Conservation (phyloP, 2,329 filamentous ascomycete genomes). For the Fonsecaea pedrosoi region DNA sequence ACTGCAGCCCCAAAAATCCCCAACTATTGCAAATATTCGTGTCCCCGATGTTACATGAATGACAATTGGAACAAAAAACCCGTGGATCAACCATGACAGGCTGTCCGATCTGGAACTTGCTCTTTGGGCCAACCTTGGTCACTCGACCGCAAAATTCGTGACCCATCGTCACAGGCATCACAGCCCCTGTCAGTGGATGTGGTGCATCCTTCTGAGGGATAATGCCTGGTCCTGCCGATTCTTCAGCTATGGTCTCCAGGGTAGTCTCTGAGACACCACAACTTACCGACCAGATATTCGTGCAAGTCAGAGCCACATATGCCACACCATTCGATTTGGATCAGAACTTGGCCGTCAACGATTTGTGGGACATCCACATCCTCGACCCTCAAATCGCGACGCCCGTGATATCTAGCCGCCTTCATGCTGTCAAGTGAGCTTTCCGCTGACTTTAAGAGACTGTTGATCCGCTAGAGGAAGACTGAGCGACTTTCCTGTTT, state of each 20-base stretch:
- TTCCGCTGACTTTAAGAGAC: background rate
- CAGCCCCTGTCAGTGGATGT: constrained; percentile 61
- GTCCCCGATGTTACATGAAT: constrained; percentile 56
- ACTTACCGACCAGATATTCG: constrained; percentile 55
- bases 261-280: constrained; percentile 27
- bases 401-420: constrained; percentile 54
- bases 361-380: constrained; percentile 50
- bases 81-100: constrained; percentile 59
- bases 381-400: constrained; percentile 52
- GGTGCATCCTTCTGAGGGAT: constrained; percentile 55
- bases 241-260: constrained; percentile 6
- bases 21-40: constrained; percentile 61
- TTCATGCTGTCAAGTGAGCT: constrained; percentile 45
- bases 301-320: constrained; percentile 48
- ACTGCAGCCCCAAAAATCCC: constrained; percentile 58
- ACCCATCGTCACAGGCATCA: constrained; percentile 58
- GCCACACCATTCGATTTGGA: constrained; percentile 40
- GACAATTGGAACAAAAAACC: constrained; percentile 60
- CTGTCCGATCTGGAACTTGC: constrained; percentile 55
- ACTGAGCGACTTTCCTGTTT: background rate
- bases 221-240: constrained; percentile 34
- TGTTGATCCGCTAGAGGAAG: background rate
- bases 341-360: constrained; percentile 50
- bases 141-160: constrained; percentile 61
- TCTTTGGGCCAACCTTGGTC: constrained; percentile 56